A percentile compares a stretch with the other conserved stretches of the same genome.
These are phyloP conservation scores for Macadamia integrifolia DNA, from an alignment of 164 flowering plant genomes.

Conservation along the genomic window DNA sequence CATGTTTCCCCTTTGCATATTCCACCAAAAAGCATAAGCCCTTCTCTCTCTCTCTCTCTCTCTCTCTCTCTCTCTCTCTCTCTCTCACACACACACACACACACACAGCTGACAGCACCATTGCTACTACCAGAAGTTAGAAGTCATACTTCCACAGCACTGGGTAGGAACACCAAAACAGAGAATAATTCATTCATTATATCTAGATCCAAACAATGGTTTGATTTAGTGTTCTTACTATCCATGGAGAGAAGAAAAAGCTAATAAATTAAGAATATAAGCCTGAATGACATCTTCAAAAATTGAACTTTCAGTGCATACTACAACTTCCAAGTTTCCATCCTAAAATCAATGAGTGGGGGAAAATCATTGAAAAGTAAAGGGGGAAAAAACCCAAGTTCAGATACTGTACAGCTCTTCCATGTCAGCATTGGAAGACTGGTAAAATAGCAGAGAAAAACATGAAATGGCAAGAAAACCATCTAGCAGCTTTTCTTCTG, in stretches of 20 bases:
- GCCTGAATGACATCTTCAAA: neutral
- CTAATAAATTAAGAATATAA: neutral
- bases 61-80: too few relatives aligned
- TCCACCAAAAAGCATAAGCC: too few relatives aligned
- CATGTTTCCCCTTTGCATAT: too few relatives aligned
- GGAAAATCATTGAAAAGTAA: neutral
- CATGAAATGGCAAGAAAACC: neutral
- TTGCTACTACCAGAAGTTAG: too few relatives aligned
- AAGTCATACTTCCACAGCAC: too few relatives aligned
- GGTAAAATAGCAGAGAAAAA: neutral
- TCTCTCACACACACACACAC: too few relatives aligned
- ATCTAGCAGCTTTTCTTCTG: neutral
- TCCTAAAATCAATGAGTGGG: neutral
- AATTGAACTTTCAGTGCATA: neutral
- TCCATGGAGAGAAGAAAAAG: neutral
- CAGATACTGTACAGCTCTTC: slow-evolving; percentile 17
- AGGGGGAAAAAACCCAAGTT: neutral
- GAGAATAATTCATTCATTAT: too few relatives aligned
- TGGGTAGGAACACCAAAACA: too few relatives aligned
- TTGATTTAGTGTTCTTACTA: neutral
- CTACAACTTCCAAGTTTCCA: neutral
- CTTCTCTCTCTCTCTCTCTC: too few relatives aligned
- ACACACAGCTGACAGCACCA: too few relatives aligned
- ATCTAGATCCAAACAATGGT: too few relatives aligned
- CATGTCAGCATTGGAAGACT: slow-evolving; percentile 13